Base-by-base conservation (phyloP, 192 early-diverging fungal genomes). In the Entophlyctis luteolus region DNA sequence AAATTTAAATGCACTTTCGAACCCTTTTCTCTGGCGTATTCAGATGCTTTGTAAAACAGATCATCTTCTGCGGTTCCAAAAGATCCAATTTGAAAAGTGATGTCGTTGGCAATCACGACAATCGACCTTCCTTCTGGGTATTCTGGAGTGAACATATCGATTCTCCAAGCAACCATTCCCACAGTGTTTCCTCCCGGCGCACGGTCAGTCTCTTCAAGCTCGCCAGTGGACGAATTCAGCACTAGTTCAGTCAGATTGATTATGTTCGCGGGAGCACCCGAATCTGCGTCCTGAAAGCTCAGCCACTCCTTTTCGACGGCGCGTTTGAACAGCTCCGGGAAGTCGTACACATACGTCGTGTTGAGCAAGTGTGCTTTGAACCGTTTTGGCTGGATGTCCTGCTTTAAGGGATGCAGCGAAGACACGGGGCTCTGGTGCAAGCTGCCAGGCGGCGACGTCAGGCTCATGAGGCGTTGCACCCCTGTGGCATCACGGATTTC, bases 321-420 rank as follows among this genome's bases (percentile, higher is more conserved):
- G 69, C 93, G 87, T 31, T 90, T 84, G 89, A 99, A 98, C 65
- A 99, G 85, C 53, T 95, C 95, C 16, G 94, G 93, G 85, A 98
- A 99, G 74, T 99, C 96, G 75, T 99, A 99, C 31, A 98, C 92
- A 65, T 96, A 99, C 12, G 95, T 97, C 2, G 96, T 99, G 58
- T 93, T 94, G 87, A 96, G 89, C 55, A 98, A 79, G 67, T 99
- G 96, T 35, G 96, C 95, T 84, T 94, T 93, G 84, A 95, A 95
- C 69, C 96, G 90, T 48, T 91, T 90, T 52, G 95, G 94, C 80
- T 97, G 95, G 67, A 99, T 87, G 82, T 89, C 86, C 75, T 94
- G 93, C 83, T 96, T 98, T 60, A 91, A 91, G 55, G 92, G 86
- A 68, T 98, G 93, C 72, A 89, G 89, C 50, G 89, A 87, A 29